A percentile compares a stretch with the other conserved stretches of the same genome.
phyloP scores from a whole-genome alignment of 345 rosid genomes.

The Citrus trifoliata region DNA sequence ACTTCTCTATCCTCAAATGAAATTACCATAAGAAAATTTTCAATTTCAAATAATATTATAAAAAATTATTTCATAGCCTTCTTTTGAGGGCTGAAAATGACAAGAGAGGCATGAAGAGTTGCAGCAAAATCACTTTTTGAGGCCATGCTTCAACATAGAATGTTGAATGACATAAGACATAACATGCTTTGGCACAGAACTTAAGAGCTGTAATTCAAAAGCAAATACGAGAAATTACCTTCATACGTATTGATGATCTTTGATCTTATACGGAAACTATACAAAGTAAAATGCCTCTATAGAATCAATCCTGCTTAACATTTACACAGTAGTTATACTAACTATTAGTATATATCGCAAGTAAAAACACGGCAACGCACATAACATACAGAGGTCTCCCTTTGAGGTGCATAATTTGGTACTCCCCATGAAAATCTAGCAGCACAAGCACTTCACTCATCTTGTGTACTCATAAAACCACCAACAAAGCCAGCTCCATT shows the following conservation, averaged over 20 bases:
- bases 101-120: neutral
- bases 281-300: neutral
- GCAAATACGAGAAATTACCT: neutral
- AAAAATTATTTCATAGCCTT: neutral
- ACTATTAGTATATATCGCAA: too few species aligned
- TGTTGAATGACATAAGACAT: neutral
- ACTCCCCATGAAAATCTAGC: neutral
- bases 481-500: conserved; percentile 69
- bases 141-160: neutral
- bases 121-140: neutral
- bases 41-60: too few species aligned
- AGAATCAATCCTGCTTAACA: too few species aligned
- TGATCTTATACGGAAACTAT: neutral
- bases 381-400: neutral
- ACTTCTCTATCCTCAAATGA: too few species aligned
- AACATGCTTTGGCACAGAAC: neutral
- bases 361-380: neutral
- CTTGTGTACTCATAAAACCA: conserved; percentile 59
- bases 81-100: neutral
- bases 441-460: conserved; percentile 32
- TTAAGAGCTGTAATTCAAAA: neutral
- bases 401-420: neutral
- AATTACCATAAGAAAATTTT: too few species aligned
- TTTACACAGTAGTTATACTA: too few species aligned
- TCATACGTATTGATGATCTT: neutral